Percentiles rank a stretch among this genome's conserved stretches.
Evolutionary conservation across 2,329 filamentous ascomycete genomes (phyloP).

Genomic region (Pseudocercospora macadamiae): DNA sequence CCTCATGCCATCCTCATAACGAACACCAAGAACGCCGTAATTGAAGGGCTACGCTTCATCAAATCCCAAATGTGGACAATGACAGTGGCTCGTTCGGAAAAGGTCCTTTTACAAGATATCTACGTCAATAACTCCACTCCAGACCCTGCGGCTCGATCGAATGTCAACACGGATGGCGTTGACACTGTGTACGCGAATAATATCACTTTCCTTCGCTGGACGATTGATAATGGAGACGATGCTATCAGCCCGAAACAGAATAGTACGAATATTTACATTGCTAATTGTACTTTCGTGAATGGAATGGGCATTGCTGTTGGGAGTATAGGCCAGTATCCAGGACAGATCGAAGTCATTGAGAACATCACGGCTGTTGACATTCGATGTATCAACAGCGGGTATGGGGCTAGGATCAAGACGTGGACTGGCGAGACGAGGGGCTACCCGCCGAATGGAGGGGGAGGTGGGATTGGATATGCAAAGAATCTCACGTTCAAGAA

Average conservation of each 20-base stretch:
- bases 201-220: conserved; percentile 58
- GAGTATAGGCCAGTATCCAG: conserved; percentile 59
- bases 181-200: conserved; percentile 59
- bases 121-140: conserved; percentile 54
- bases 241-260: conserved; percentile 59
- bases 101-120: conserved; percentile 55
- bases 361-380: conserved; percentile 55
- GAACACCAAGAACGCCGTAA: conserved; percentile 52
- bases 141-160: conserved; percentile 7
- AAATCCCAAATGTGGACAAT: conserved; percentile 63
- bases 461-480: conserved; percentile 55
- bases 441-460: conserved; percentile 61
- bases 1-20: conserved; percentile 58
- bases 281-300: conserved; percentile 54
- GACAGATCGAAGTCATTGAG: conserved; percentile 53
- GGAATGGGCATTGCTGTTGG: conserved; percentile 60
- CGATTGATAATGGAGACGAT: conserved; percentile 58
- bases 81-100: conserved; percentile 54
- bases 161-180: conserved; percentile 52
- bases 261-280: conserved; percentile 57
- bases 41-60: conserved; percentile 55
- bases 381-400: conserved; percentile 21
- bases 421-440: conserved; percentile 56
- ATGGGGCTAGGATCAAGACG: conserved; percentile 52
- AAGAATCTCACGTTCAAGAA: conserved; percentile 44